Evolutionary conservation across 1,139 yeast species (phyloP), one percentile per base, ranked within the genome.

Genomic region (Candida labiduridarum): DNA sequence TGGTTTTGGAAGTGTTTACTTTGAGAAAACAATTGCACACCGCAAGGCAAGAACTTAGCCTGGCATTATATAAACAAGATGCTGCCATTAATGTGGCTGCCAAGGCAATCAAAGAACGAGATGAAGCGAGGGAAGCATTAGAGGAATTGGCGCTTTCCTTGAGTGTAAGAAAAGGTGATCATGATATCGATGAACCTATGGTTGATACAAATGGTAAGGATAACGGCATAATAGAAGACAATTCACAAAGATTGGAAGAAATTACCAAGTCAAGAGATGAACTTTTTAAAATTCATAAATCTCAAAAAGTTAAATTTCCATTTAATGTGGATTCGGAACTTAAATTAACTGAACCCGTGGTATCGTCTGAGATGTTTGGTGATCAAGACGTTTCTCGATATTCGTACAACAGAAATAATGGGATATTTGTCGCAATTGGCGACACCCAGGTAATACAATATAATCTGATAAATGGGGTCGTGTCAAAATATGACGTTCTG

Each of bases 61-160:
- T 87, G 4, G 86, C 96, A 0, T 70, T 91, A 39, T 91, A 90
- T 61, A 88, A 85, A 58, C 88, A 87, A 57, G 98, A 92, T 65
- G 97, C 98, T 0, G 96, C 97, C 0, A 84, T 88, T 2, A 74
- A 91, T 50, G 97, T 92, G 2, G 96, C 95, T 0, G 85, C 96
- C 0, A 78, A 79, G 41, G 83, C 91, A 1, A 74, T 85, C 9
- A 76, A 76, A 51, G 96, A 90, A 59, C 69, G 95, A 43, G 96
- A 90, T 58, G 92, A 86, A 49, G 87, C 89, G 1, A 74, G 76
- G 48, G 64, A 63, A 6, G 89, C 89, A 1, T 69, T 89, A 52
- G 78, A 79, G 47, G 72, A 82, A 52, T 65, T 82, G 43, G 64
- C 80, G 0, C 54, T 58, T 7, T 63, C 74, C 6, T 45, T 55